Percentiles rank a stretch among this genome's conserved stretches.
Evolutionary conservation across 345 rosid species (phyloP).

Genomic region (Eutrema heterophyllum): DNA sequence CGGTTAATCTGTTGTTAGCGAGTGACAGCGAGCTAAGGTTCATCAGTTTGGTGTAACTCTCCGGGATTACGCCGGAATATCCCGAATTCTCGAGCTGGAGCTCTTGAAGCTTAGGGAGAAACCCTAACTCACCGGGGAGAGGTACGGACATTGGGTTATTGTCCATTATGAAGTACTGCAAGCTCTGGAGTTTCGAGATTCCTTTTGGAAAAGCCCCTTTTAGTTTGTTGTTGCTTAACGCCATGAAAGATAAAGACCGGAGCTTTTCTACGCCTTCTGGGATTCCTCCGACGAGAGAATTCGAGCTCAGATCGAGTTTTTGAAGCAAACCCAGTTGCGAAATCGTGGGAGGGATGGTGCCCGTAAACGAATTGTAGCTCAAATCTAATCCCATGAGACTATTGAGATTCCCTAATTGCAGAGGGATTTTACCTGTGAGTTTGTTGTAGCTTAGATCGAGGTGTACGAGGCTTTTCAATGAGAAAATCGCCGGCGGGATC

Average conservation of each 20-base stretch:
- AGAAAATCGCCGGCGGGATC: constrained; percentile 46
- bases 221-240: constrained; percentile 65
- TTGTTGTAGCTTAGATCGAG: constrained; percentile 78
- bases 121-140: constrained; percentile 59
- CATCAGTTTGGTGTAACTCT: constrained; percentile 43
- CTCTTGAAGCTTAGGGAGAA: constrained; percentile 60
- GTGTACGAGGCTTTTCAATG: constrained; percentile 47
- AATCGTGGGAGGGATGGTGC: constrained; percentile 54
- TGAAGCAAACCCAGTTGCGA: constrained; percentile 66
- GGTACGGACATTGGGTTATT: constrained; percentile 66
- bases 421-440: constrained; percentile 55
- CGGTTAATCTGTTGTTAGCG: constrained; percentile 66
- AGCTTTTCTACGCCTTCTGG: constrained; percentile 59
- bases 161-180: constrained; percentile 87
- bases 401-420: constrained; percentile 53
- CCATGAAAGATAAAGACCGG: constrained; percentile 53
- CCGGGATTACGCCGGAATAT: constrained; percentile 62
- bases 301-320: constrained; percentile 86
- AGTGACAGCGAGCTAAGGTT: constrained; percentile 78
- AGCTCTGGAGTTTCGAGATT: constrained; percentile 47
- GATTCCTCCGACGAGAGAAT: constrained; percentile 49
- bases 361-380: constrained; percentile 64
- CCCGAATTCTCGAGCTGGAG: constrained; percentile 76
- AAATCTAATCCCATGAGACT: constrained; percentile 69
- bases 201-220: constrained; percentile 59